Conservation (phyloP, 768 basidiomycete species). For the Kondoa subrosea region DNA sequence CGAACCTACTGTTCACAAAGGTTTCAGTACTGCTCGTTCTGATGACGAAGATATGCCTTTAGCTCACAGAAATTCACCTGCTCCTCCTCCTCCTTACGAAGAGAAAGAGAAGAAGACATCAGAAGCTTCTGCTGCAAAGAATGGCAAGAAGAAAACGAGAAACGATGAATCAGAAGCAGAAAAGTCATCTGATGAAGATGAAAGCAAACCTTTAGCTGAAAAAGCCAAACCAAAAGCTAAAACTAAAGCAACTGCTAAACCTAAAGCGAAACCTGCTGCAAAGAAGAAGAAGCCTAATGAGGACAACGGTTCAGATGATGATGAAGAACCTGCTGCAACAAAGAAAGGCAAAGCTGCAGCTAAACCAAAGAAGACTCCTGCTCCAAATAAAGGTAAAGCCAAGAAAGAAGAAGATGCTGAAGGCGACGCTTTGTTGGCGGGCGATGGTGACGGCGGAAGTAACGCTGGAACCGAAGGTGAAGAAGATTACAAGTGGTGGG, state of each 20-base stretch:
- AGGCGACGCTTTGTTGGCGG: conserved; percentile 21
- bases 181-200: conserved; percentile 1
- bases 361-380: conserved; percentile 38
- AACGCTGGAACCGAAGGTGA: conserved; percentile 38
- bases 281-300: conserved; percentile 17
- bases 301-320: conserved; percentile 22
- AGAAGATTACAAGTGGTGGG: conserved; percentile 51
- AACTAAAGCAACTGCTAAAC: conserved; percentile 18
- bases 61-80: not conserved
- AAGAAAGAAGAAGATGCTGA: conserved; percentile 31
- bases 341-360: conserved; percentile 34
- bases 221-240: conserved; percentile 15
- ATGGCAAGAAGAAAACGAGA: conserved; percentile 33
- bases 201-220: conserved; percentile 9
- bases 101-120: conserved; percentile 23
- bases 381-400: conserved; percentile 33
- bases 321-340: conserved; percentile 36
- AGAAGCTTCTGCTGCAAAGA: conserved; percentile 25
- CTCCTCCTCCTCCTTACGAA: not conserved
- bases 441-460: conserved; percentile 35
- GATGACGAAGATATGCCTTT: conserved; percentile 5
- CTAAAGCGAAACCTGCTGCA: conserved; percentile 35
- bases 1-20: not conserved
- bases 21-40: conserved; percentile 3
- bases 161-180: not conserved